Evolutionary conservation across 345 rosid species (phyloP), one percentile per base, ranked within the genome.

Genomic region (Carallia pectinifolia): DNA sequence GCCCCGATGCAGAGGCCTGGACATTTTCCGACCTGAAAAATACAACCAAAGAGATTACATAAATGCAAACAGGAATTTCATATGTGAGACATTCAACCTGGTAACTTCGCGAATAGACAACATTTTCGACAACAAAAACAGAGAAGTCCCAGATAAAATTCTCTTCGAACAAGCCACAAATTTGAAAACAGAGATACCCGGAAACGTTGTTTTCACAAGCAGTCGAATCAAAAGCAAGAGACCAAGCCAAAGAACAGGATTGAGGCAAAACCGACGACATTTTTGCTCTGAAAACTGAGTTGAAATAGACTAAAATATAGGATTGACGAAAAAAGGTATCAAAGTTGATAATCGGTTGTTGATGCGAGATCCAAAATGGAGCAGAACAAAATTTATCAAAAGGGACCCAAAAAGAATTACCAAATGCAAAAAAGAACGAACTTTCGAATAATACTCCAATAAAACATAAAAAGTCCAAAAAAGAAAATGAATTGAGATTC

Each of bases 1-100:
- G 58, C 94, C 95, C 77, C 97, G 85, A 61, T 80, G 90, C 68
- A 87, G 86, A 77, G 96, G 95, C 96, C 87, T 80, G 44, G 96
- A 77, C 96, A 93, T 93, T 64, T 73, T 77, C 64, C 52, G 47
- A 72, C 84, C 85, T 72, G 86, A 27, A 84, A 67, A 71, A 59
- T 65, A 78, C 48, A 58, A 65, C 64, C 59, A 53, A 69, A 40
- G 67, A 50, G 6, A 56, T 19, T 56, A 27, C 31, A 5, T 27
- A 56, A 56, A 19, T 48, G 34, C 29, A 56, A 56, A 56, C 50
- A 44, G 16, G 50, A 54, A 53, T 74, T 64, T 48, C 61, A 61
- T 68, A 53, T 27, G 62, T 40, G 67, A 82, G 87, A 86, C 83
- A 87, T 83, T 71, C 34, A 62, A 65, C 65, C 73, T 63, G 66